Evolutionary conservation across 2,329 filamentous ascomycete species (phyloP), one percentile per base, ranked within the genome.

Genomic region (Pseudonectria foliicola): DNA sequence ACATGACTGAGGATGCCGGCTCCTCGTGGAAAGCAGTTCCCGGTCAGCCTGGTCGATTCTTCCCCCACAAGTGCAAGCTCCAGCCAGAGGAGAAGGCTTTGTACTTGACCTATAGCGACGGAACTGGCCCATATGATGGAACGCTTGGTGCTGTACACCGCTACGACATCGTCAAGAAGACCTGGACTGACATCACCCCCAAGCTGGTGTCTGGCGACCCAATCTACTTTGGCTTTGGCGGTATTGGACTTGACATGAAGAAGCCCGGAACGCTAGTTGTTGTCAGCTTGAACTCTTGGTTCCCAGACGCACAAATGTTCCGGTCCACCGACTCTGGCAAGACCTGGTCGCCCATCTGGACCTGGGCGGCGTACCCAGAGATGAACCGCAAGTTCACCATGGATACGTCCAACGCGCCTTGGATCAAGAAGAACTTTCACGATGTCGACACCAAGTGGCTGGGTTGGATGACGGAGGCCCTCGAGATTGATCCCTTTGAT

Each of bases 391-490:
- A 71, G 46, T 75, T 73, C 39, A 54, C 52, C 3, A 63, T 69
- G 12, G 60, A 65, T 38, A 61, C 66, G 2, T 51, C 63, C 1
- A 66, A 67, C 23, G 72, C 71, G 0, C 73, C 73, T 0, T 77
- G 73, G 71, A 64, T 75, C 34, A 60, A 68, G 45, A 61, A 66
- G 14, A 59, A 64, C n/a, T 70, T 70, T 35, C 53, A 71, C 12
- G 61, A 66, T 3, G 49, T 52, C 6, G 68, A 71, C 36, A 62
- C 59, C 11, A 71, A 74, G 55, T 61, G 62, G 21, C 53, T 78
- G 4, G 75, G 75, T 1, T 78, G 74, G 73, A 78, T 77, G 75
- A 71, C 77, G 7, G 75, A 78, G 46, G 58, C 67, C 1, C 53
- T 78, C 7, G 70, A 70, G 14, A 78, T 79, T 32, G 63, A 78